Evolutionary conservation across 306 rosid species (phyloP), one percentile per base, ranked within the genome.

Genomic region (Cicer chorassanicum): DNA sequence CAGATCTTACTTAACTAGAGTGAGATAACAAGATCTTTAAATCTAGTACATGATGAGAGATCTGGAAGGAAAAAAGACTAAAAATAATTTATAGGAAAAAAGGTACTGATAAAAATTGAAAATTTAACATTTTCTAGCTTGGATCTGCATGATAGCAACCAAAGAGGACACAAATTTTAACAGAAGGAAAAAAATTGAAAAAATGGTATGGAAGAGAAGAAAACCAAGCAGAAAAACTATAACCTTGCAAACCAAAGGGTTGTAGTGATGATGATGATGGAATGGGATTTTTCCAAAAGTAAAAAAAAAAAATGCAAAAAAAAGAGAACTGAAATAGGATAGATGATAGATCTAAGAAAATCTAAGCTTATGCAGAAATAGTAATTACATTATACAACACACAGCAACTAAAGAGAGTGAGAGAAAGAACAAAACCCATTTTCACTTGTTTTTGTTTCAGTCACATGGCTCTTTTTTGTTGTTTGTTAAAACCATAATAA

Each of bases 291-390:
- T 44, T 11, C 2, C 6, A 7, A 63, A 29, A 14, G 4, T 29
- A 9, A 21, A 16, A 64, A 43, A 6, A 10, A 56, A 68, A 29
- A 29, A 29, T 29, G 36, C 1, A 29, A 18, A 49, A 49, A 66
- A 66, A 49, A 57, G 18, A 82, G 43, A 38, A 9, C 71, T 51
- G 80, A 63, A 67, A 3, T 65, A 19, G n/a, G 60, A 24, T 70
- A 84, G 89, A 87, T 80, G 53, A 36, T 73, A 85, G 92, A 88
- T 86, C 82, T 80, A 78, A 51, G 86, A 76, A 86, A 80, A 88
- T 82, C 88, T 76, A 76, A 65, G 76, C 4, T 21, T 41, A 71
- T 38, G 76, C 79, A 38, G 46, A 79, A 72, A 75, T 19, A 48
- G 69, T 62, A 86, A 76, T 55, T 78, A 71, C 83, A 81, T 65